These are phyloP conservation scores for Globisporangium okanoganense DNA, from an alignment of 352 stramenopile genomes.

Conservation along the genomic window DNA sequence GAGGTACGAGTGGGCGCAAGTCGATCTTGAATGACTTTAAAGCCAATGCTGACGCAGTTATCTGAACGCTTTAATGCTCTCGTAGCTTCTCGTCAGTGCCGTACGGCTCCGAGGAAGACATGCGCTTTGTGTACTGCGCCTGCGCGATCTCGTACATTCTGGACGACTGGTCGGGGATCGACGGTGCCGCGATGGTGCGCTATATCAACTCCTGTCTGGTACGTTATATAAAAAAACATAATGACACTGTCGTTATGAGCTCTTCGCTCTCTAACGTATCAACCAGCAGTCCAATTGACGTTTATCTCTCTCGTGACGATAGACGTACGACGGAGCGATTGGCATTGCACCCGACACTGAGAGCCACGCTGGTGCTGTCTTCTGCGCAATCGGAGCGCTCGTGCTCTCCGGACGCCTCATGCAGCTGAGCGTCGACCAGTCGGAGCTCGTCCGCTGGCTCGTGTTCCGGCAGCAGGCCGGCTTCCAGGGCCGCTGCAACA, in stretches of 20 bases:
- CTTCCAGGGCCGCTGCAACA: constrained; percentile 91
- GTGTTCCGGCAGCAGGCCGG: constrained; percentile 79
- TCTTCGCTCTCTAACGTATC: background rate
- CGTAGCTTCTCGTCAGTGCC: constrained; percentile 66
- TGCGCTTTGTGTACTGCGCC: constrained; percentile 88
- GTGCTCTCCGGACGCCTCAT: constrained; percentile 61
- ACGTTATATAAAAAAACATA: constrained; percentile 14
- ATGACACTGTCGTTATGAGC: background rate
- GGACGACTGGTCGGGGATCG: constrained; percentile 81
- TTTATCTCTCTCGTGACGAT: background rate
- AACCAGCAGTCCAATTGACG: background rate
- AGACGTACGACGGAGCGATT: constrained; percentile 85
- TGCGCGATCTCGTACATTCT: constrained; percentile 86
- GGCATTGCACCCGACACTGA: constrained; percentile 60
- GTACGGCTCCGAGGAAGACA: constrained; percentile 80
- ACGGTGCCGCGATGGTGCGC: constrained; percentile 55
- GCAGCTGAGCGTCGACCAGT: constrained; percentile 62
- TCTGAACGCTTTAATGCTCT: too few species aligned
- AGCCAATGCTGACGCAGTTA: too few species aligned
- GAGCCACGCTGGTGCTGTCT: constrained; percentile 72
- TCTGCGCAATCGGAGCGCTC: constrained; percentile 70
- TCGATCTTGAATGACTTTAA: too few species aligned
- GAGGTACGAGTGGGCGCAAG: constrained; percentile 36
- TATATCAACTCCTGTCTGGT: constrained; percentile 84
- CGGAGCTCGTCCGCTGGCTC: constrained; percentile 77